These are phyloP conservation scores for Secale cereale DNA, from an alignment of 176 grass and related monocot genomes.

Conservation along the genomic window DNA sequence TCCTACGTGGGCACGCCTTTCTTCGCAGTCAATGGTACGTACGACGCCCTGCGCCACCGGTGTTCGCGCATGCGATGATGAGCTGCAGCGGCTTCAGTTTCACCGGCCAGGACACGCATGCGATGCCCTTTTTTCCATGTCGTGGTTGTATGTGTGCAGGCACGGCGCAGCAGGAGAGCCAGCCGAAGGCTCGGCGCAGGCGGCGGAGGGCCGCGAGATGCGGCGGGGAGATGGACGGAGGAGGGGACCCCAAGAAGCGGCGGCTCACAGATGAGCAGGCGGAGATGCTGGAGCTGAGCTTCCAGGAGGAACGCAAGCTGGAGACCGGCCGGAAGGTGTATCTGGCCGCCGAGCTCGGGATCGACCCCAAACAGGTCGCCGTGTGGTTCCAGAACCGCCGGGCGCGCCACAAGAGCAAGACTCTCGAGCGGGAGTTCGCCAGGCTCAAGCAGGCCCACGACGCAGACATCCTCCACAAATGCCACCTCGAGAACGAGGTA, in stretches of 20 bases:
- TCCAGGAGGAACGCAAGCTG: conserved; percentile 82
- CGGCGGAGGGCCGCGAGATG: conserved; percentile 27
- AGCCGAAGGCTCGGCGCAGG: conserved; percentile 40
- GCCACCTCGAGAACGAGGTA: conserved; percentile 96
- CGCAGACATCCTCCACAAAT: conserved; percentile 70
- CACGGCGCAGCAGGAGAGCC: conserved; percentile 18
- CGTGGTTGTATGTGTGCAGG: not conserved
- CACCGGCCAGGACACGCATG: not conserved
- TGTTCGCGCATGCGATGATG: not conserved
- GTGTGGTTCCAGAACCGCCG: conserved; percentile 99
- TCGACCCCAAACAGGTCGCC: conserved; percentile 95
- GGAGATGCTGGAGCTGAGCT: conserved; percentile 80
- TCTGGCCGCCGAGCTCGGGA: conserved; percentile 72
- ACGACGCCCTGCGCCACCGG: not conserved
- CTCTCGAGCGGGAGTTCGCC: conserved; percentile 84
- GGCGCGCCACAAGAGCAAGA: conserved; percentile 92
- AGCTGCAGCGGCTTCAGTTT: not conserved
- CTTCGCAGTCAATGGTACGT: conserved; percentile 25
- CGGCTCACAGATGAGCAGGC: conserved; percentile 81
- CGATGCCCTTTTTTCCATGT: not conserved
- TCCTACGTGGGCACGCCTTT: conserved; percentile 31
- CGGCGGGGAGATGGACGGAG: conserved; percentile 16
- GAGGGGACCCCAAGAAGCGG: conserved; percentile 66
- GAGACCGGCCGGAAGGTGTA: conserved; percentile 86
- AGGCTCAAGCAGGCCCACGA: conserved; percentile 86